phyloP scores from a whole-genome alignment of 345 rosid species.

The Arabidopsis suecica region DNA sequence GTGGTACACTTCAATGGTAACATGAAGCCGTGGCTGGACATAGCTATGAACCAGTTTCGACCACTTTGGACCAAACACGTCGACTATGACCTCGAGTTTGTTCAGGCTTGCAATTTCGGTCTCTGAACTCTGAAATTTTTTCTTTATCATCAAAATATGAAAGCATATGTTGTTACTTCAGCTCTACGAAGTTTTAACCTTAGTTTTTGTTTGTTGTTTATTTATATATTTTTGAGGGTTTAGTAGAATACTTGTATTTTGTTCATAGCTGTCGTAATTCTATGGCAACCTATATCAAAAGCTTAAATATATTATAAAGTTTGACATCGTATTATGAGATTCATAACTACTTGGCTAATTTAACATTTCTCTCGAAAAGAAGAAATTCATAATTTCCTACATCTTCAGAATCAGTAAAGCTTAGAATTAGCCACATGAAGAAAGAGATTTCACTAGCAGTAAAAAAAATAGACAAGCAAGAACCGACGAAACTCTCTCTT shows the following conservation, averaged over 20 bases:
- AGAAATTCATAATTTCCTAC: neutral
- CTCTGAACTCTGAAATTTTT: constrained; percentile 42
- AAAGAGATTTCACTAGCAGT: neutral
- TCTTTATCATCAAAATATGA: constrained; percentile 17
- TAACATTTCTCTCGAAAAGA: neutral
- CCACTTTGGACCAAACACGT: constrained; percentile 91
- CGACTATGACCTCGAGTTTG: constrained; percentile 82
- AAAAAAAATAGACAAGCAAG: constrained; percentile 14
- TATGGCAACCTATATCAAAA: constrained; percentile 15
- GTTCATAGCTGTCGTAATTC: constrained; percentile 25
- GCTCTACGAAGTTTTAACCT: constrained; percentile 5
- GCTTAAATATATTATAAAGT: constrained; percentile 1
- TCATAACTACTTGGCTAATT: neutral
- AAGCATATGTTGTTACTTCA: constrained; percentile 31
- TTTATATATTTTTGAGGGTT: constrained; percentile 12
- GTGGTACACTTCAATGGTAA: constrained; percentile 97
- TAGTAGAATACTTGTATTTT: constrained; percentile 28
- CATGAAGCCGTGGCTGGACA: constrained; percentile 98
- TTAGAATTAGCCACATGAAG: neutral
- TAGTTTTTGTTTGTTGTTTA: constrained; percentile 19
- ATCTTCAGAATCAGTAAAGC: neutral
- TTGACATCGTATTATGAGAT: neutral
- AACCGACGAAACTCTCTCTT: constrained; percentile 13
- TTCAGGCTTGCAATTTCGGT: constrained; percentile 96
- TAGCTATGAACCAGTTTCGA: constrained; percentile 93